These are phyloP conservation scores for Lachnellula occidentalis DNA, from an alignment of 2,329 filamentous ascomycete species.

Conservation along the genomic window DNA sequence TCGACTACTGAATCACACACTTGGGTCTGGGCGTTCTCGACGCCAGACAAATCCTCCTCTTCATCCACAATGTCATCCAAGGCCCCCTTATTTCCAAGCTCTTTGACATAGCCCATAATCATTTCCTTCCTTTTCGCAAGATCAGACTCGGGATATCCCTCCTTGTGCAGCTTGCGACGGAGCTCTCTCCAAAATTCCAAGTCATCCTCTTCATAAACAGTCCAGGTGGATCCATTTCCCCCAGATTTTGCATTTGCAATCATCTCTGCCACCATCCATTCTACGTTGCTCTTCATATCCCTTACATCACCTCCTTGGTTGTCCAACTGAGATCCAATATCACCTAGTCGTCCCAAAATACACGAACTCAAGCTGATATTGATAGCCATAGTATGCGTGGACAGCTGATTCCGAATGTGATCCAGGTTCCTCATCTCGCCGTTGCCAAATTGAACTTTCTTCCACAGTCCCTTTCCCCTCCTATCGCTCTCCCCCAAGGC, in stretches of 20 bases:
- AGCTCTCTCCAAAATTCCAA: constrained; percentile 51
- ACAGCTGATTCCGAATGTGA: constrained; percentile 4
- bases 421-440: constrained; percentile 6
- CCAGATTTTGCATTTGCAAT: neutral
- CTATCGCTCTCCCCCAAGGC: neutral
- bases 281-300: constrained; percentile 1
- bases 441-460: constrained; percentile 11
- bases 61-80: constrained; percentile 2
- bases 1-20: too few species aligned
- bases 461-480: neutral
- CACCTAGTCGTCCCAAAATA: neutral
- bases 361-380: constrained; percentile 6
- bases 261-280: constrained; percentile 13
- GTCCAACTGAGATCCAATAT: constrained; percentile 4
- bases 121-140: constrained; percentile 47
- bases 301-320: neutral
- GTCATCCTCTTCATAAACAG: constrained; percentile 33
- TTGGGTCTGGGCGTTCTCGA: too few species aligned
- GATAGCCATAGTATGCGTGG: constrained; percentile 7
- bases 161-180: constrained; percentile 46
- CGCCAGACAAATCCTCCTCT: neutral
- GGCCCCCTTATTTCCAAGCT: constrained; percentile 13
- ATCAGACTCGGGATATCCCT: constrained; percentile 49
- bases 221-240: constrained; percentile 20
- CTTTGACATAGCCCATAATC: constrained; percentile 17